Evolutionary conservation across 768 basidiomycete species (phyloP), one percentile per base, ranked within the genome.

Genomic region (Amanita phalloides): DNA sequence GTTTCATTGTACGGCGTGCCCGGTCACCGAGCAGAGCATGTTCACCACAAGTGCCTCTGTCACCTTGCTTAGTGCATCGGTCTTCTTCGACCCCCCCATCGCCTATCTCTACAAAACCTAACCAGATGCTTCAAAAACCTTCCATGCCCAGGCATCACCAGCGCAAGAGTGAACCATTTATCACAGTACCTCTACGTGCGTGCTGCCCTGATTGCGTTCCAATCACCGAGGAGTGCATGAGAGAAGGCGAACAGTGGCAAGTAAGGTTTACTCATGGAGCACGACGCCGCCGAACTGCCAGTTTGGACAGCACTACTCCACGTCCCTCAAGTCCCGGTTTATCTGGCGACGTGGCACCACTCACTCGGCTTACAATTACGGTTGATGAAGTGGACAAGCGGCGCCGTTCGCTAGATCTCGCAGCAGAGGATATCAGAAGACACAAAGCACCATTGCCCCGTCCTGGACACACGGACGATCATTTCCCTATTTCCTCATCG

Each of bases 371-470:
- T 6, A 57, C 76, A 1, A 66, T 82, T 17, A 76, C 63, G 4
- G 81, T 84, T 0, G 84, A 86, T 54, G 84, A 84, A 60, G 73
- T 82, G 3, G 82, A 85, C 56, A 78, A 72, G 57, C 70, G 79
- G 21, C 68, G 78, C 10, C 69, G 71, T 48, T 73, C 73, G 7
- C 65, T 64, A n/a, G 76, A 79, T 21, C 51, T 60, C 6, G 55
- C 55, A 28, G 56, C 56, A 26, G 61, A 61, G 8, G 51, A 51
- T 32, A 32, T 45, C 17, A 38, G 51, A 49, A 56, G 49, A 53
- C 30, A 41, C 51, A 47, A 25, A 45, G 55, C 49, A 39, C 53
- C 46, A 11, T 43, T 30, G 21, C 46, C 45, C 39, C 47, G 54
- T 26, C 53, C 58, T 1, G 48, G 53, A 36, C 47, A 55, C 25